phyloP scores from a whole-genome alignment of 2,329 filamentous ascomycete genomes.

The Clarireedia homoeocarpa region DNA sequence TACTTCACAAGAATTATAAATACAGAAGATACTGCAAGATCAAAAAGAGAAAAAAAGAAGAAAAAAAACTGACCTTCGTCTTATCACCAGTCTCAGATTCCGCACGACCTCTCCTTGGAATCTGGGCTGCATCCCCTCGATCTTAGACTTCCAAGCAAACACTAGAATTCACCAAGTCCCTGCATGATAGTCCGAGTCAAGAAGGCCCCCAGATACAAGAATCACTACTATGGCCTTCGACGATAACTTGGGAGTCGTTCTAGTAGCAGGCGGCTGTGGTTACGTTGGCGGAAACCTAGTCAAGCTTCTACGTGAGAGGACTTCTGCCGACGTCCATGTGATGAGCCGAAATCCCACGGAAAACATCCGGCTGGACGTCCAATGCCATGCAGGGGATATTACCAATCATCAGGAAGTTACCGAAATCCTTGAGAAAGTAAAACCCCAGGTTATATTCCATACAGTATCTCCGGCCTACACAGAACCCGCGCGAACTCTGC shows the following conservation, averaged over 20 bases:
- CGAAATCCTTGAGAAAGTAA: background rate
- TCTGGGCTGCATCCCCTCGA: too few species aligned
- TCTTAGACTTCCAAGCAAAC: too few species aligned
- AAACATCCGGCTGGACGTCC: background rate
- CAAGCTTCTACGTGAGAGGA: background rate
- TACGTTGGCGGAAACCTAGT: background rate
- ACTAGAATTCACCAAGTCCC: background rate
- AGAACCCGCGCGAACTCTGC: constrained; percentile 18
- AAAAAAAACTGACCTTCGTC: too few species aligned
- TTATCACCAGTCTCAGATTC: too few species aligned
- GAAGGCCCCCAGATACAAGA: background rate
- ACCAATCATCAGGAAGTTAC: background rate
- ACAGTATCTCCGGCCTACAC: constrained; percentile 25
- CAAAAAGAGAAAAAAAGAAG: too few species aligned
- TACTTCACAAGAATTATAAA: too few species aligned
- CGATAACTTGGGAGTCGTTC: background rate
- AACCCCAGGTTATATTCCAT: constrained; percentile 15
- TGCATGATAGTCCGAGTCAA: background rate
- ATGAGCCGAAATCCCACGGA: background rate
- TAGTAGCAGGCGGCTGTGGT: background rate
- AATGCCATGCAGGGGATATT: background rate
- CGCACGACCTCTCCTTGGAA: too few species aligned
- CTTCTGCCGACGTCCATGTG: background rate
- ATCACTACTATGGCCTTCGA: background rate
- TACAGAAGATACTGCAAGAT: too few species aligned